Evolutionary conservation across 768 basidiomycete genomes (phyloP), one percentile per base, ranked within the genome.

Genomic region (Mycena pura): DNA sequence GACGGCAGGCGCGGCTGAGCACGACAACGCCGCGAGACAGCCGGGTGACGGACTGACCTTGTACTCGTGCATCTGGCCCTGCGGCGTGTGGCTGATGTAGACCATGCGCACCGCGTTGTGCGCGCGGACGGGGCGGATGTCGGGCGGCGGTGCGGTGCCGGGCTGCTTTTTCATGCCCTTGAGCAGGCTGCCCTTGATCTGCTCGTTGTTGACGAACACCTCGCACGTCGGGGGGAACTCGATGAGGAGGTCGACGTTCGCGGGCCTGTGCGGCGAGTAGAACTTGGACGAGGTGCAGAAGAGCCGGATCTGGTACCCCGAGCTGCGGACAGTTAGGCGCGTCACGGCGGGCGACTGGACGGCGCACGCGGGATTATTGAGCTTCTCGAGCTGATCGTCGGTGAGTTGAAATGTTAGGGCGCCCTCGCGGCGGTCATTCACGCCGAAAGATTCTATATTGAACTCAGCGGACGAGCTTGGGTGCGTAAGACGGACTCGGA

Each of bases 81-180:
- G 80, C 48, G 83, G 81, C 58, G 83, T 84, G 60, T 87, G n/a
- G n/a, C n/a, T 88, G 27, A 88, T 82, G 66, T 87, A 88, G 6
- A 86, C 77, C 77, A 87, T 85, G 57, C 86, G 84, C 10, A 88
- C 72, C 10, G 79, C 74, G 65, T 86, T 87, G 28, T 72, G 70
- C 32, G 68, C 69, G 1, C 48, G 69, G 60, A 21, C 63, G 51
- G 28, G 3, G 43, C 45, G 38, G 13, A 70, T 14, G 65, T 86
- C 80, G 0, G 86, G 81, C 1, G 88, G 88, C 10, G 88, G 86
- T 0, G 87, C 85, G 27, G 86, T 89, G 6, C 88, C 88, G 5
- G 86, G 83, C 60, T 85, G 86, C 77, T 89, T 89, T 79, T 90
- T 90, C 70, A 89, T 75, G 3, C 88, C 89, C 69, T 86, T 86